Evolutionary conservation across 176 grass and related monocot genomes (phyloP).

Genomic region (Alopecurus myosuroides): DNA sequence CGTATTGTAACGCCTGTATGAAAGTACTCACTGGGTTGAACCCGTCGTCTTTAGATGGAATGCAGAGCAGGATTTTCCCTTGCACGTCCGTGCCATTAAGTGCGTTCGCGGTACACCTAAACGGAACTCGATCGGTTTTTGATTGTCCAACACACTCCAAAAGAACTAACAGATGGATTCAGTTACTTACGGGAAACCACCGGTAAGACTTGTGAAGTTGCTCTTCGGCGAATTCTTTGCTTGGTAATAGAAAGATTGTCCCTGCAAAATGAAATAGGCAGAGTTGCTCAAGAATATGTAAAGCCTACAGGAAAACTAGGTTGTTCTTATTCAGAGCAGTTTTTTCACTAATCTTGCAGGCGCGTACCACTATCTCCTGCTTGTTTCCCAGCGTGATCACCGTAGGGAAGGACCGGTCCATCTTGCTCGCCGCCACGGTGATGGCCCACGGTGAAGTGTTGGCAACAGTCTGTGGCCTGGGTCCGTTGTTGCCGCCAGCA

Average conservation of each 20-base stretch:
- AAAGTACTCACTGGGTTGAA: neutral
- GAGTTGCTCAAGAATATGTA: no score
- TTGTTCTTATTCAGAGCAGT: neutral
- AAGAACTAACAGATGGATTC: neutral
- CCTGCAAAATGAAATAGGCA: conserved; percentile 10
- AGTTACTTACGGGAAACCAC: neutral
- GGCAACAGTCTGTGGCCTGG: neutral
- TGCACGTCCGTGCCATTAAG: neutral
- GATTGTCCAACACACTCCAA: no score
- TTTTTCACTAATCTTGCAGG: neutral
- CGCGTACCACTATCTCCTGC: neutral
- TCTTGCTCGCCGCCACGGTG: conserved; percentile 19
- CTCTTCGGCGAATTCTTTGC: neutral
- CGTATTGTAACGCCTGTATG: neutral
- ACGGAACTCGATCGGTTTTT: no score
- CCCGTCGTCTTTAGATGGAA: no score
- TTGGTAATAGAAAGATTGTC: conserved; percentile 19
- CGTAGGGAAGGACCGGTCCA: conserved; percentile 24
- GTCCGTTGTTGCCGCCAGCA: neutral
- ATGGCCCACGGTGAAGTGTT: conserved; percentile 35
- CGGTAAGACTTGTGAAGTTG: neutral
- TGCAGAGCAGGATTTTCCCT: neutral
- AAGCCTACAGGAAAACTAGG: no score
- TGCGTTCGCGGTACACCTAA: neutral
- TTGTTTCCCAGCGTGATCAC: conserved; percentile 29